A percentile compares a stretch with the other conserved stretches of the same genome.
phyloP scores from a whole-genome alignment of 2,329 filamentous ascomycete genomes.

The Ceratocystiopsis sp. region DNA sequence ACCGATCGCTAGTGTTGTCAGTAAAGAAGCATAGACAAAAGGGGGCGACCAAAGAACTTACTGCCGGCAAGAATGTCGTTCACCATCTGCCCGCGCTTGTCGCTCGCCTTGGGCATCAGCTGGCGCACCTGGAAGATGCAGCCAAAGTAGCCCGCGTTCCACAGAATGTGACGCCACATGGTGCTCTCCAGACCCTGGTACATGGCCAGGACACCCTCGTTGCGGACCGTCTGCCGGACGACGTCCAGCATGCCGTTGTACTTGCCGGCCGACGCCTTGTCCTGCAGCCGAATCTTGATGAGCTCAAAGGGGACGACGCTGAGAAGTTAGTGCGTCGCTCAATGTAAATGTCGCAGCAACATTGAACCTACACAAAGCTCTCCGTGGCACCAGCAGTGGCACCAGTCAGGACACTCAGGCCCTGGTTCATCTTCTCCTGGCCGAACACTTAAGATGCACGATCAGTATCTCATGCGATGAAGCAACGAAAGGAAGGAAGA shows the following conservation, averaged over 20 bases:
- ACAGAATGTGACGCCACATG: constrained; percentile 74
- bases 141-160: constrained; percentile 95
- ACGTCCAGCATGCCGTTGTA: constrained; percentile 72
- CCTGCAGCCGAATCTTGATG: constrained; percentile 95
- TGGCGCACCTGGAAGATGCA: constrained; percentile 94
- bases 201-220: constrained; percentile 51
- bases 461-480: not conserved
- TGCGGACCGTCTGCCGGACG: constrained; percentile 44
- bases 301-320: constrained; percentile 89
- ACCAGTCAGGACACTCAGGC: constrained; percentile 80
- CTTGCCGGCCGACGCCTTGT: constrained; percentile 80
- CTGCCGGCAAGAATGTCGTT: constrained; percentile 78
- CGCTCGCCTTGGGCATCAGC: constrained; percentile 63
- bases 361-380: constrained; percentile 42
- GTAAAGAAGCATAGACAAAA: not conserved
- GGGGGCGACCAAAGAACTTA: constrained; percentile 1
- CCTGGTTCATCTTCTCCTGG: constrained; percentile 74
- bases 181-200: constrained; percentile 97
- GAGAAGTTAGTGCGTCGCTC: not conserved
- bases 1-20: constrained; percentile 37
- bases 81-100: constrained; percentile 62
- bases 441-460: constrained; percentile 42
- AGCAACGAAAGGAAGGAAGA: not conserved
- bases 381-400: constrained; percentile 92
- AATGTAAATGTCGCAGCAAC: too few relatives aligned